Evolutionary conservation across 1,284 basidiomycete species (phyloP), one percentile per base, ranked within the genome.

Genomic region (Ceratobasidium sp.): DNA sequence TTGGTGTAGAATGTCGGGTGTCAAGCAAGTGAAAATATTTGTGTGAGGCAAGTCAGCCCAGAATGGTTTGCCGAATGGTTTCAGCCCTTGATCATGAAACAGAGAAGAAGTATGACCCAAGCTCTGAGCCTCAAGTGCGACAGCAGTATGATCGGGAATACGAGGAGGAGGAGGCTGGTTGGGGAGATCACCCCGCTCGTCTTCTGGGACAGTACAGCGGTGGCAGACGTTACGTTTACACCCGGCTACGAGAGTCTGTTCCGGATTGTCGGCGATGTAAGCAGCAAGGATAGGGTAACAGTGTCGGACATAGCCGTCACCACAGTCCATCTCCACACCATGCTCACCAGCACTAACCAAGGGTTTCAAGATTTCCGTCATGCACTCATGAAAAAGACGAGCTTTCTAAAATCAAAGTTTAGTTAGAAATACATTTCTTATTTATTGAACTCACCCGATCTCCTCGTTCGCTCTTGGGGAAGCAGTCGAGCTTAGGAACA

Each of bases 1-100:
- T 65, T 84, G 83, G 71, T 84, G 84, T 1, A 84, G 80, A 44
- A 84, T 69, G 64, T 85, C 82, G 4, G 83, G 83, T 9, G 82
- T 82, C 54, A 83, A 71, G 40, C 57, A 77, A 7, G 65, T 12
- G 77, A 82, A 83, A 40, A 84, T 84, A 71, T 84, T 74, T 15
- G 69, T 40, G 66, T 81, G 77, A 9, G 82, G 83, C 20, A 83
- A 77, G 20, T 79, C 75, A 2, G 56, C 77, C 83, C 84, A 84
- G 80, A 84, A 83, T 46, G 82, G 82, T 10, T 38, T 6, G 3
- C 44, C 42, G 20, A 77, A 50, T 26, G 44, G 59, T 38, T 77
- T 61, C 17, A 70, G 66, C 23, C 74, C 78, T 28, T 67, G 42
- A 0, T 61, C 7, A 10, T 78, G 54, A 50, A 59, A 46, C 33